Conservation (phyloP, 805 yeast genomes). For the Cyberlindnera japonica region DNA sequence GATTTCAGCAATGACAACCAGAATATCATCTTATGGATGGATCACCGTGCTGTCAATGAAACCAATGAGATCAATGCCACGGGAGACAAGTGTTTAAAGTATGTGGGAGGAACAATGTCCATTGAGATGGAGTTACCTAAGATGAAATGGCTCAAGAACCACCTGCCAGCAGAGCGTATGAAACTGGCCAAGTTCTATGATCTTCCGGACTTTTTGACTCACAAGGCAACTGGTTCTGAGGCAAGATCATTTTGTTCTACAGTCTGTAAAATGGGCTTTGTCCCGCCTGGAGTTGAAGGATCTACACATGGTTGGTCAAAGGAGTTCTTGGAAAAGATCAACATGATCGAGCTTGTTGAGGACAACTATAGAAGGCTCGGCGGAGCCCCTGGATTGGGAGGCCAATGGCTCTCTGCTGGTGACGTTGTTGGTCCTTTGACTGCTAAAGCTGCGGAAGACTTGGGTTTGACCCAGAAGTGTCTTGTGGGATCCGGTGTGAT, state of each 20-base stretch:
- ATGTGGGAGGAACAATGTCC: conserved; percentile 97
- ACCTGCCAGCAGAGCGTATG: conserved; percentile 64
- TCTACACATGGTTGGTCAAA: conserved; percentile 86
- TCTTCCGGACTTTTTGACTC: conserved; percentile 87
- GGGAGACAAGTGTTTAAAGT: conserved; percentile 72
- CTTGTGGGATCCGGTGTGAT: conserved; percentile 94
- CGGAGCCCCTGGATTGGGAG: conserved; percentile 72
- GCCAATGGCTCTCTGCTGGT: conserved; percentile 81
- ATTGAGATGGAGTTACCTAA: conserved; percentile 98
- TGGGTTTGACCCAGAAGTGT: conserved; percentile 78
- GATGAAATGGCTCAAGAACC: conserved; percentile 90
- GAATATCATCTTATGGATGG: conserved; percentile 96
- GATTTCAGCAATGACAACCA: conserved; percentile 69
- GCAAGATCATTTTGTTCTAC: conserved; percentile 86
- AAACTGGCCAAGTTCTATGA: conserved; percentile 77
- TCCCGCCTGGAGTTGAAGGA: conserved; percentile 89
- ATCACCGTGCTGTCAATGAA: conserved; percentile 86
- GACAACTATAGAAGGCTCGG: conserved; percentile 79
- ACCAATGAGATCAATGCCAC: conserved; percentile 80
- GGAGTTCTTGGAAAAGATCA: conserved; percentile 66
- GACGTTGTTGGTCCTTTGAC: conserved; percentile 77
- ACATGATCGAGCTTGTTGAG: conserved; percentile 71
- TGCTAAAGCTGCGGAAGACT: conserved; percentile 64
- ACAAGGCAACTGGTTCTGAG: conserved; percentile 83
- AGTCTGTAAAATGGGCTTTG: conserved; percentile 93